These are phyloP conservation scores for Flaveria bidentis DNA, from an alignment of 129 eudicot genomes.

Conservation along the genomic window DNA sequence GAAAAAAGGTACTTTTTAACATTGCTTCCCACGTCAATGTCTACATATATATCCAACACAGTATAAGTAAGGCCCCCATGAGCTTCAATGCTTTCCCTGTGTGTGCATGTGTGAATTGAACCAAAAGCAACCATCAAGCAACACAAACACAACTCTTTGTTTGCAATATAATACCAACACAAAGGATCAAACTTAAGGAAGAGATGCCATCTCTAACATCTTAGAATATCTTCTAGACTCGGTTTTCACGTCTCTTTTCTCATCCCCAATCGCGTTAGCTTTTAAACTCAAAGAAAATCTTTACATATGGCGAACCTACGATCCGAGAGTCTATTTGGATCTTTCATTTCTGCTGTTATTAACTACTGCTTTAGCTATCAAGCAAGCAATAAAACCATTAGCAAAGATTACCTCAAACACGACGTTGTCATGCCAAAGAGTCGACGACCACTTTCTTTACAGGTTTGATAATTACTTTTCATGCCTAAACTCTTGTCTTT, in stretches of 20 bases:
- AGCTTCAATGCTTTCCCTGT: background rate
- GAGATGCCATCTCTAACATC: slow-evolving; percentile 45
- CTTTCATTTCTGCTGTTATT: slow-evolving; percentile 47
- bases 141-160: slow-evolving; percentile 41
- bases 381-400: slow-evolving; percentile 31
- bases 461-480: slow-evolving; percentile 45
- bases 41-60: slow-evolving; percentile 38
- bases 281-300: slow-evolving; percentile 19
- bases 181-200: slow-evolving; percentile 35
- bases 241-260: slow-evolving; percentile 19
- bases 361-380: slow-evolving; percentile 52
- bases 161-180: slow-evolving; percentile 47
- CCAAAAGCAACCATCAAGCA: slow-evolving; percentile 6
- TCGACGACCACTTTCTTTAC: slow-evolving; percentile 83
- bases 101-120: slow-evolving; percentile 28
- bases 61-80: slow-evolving; percentile 31
- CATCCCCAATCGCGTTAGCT: background rate
- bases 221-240: slow-evolving; percentile 50
- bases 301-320: slow-evolving; percentile 44
- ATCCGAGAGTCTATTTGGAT: slow-evolving; percentile 46
- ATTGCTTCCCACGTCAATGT: slow-evolving; percentile 43
- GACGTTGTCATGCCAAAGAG: slow-evolving; percentile 60
- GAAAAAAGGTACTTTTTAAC: slow-evolving; percentile 39
- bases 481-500: slow-evolving; percentile 1
- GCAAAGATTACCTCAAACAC: slow-evolving; percentile 33